Conservation (phyloP, 139 green algal genomes). For the Micractinium conductrix region DNA sequence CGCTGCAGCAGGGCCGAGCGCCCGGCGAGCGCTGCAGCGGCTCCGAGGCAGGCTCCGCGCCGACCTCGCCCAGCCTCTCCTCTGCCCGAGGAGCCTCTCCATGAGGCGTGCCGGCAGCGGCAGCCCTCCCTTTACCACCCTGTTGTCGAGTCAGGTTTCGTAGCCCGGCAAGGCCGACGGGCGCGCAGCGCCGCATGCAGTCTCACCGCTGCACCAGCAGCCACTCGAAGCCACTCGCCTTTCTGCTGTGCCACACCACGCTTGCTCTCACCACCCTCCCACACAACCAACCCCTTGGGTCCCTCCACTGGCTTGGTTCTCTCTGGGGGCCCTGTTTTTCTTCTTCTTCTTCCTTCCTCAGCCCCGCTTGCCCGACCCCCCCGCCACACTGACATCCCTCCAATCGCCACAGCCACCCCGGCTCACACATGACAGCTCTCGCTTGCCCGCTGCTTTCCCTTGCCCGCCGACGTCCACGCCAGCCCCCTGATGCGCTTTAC, state of each 20-base stretch:
- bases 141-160: background rate
- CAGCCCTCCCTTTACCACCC: background rate
- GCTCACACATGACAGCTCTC: too few species aligned
- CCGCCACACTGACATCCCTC: background rate
- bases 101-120: background rate
- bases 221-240: too few species aligned
- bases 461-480: background rate
- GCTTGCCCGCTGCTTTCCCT: background rate
- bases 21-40: background rate
- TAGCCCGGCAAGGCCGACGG: background rate
- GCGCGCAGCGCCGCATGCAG: too few species aligned
- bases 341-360: background rate
- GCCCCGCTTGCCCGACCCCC: constrained; percentile 15
- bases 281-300: too few species aligned
- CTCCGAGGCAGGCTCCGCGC: background rate
- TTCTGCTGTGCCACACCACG: too few species aligned
- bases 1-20: background rate
- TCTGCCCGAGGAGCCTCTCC: background rate
- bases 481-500: background rate
- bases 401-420: too few species aligned
- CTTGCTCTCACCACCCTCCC: too few species aligned
- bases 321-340: too few species aligned
- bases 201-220: too few species aligned
- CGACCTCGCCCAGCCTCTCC: background rate
- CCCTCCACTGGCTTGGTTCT: too few species aligned